Conservation (phyloP, 2,329 filamentous ascomycete species). For the Helminthosporium solani region DNA sequence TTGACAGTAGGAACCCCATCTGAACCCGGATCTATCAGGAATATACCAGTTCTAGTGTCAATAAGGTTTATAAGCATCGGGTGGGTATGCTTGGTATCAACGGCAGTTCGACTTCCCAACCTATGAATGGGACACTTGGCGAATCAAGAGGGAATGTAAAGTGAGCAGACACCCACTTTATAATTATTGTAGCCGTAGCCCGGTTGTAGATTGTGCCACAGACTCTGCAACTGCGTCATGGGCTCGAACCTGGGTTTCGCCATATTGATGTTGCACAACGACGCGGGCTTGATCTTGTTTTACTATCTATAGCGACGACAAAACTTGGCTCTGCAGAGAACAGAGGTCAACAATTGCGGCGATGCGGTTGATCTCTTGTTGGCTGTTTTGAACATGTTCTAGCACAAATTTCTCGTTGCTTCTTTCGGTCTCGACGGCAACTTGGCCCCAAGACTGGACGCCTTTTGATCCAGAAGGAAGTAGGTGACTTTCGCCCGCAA, state of each 20-base stretch:
- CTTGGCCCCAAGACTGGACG: conserved; percentile 27
- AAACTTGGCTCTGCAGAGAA: conserved; percentile 29
- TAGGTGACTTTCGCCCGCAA: conserved; percentile 43
- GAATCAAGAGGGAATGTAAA: background rate
- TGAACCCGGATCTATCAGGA: conserved; percentile 20
- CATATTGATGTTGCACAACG: background rate
- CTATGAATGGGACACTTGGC: background rate
- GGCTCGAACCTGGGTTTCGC: background rate
- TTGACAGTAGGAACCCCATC: conserved; percentile 21
- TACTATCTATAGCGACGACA: conserved; percentile 11
- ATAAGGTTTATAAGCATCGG: conserved; percentile 11
- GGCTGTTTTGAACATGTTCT: conserved; percentile 21
- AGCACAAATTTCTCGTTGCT: conserved; percentile 20
- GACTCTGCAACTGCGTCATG: background rate
- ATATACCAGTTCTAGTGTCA: conserved; percentile 13
- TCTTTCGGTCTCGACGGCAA: conserved; percentile 22
- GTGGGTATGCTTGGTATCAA: conserved; percentile 3
- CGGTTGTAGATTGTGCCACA: background rate
- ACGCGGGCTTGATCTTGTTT: background rate
- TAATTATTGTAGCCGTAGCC: background rate
- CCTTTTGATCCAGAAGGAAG: conserved; percentile 34
- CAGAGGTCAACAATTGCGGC: conserved; percentile 29
- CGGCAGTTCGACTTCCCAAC: conserved; percentile 7
- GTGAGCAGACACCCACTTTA: background rate
- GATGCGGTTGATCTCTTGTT: conserved; percentile 26